Evolutionary conservation across 768 basidiomycete genomes (phyloP).

Genomic region (Termitomyces sp.): DNA sequence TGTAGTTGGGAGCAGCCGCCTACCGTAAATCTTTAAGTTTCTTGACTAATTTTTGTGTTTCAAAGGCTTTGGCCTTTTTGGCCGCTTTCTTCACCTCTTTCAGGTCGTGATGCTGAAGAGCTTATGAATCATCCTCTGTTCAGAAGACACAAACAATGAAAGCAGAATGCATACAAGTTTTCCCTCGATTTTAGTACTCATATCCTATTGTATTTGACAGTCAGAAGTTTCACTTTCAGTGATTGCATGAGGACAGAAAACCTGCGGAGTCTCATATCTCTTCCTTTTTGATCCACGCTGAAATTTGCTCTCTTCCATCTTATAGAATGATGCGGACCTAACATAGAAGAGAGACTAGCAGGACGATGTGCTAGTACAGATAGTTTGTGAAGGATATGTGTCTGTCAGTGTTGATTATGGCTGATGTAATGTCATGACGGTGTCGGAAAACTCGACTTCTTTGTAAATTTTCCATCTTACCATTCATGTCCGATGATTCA

Average conservation of each 20-base stretch:
- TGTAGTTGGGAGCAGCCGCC: conserved; percentile 2
- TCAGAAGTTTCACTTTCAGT: background rate
- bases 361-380: background rate
- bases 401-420: too few relatives aligned
- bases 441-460: background rate
- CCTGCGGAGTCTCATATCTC: conserved; percentile 31
- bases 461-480: background rate
- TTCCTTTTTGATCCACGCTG: conserved; percentile 38
- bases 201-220: conserved; percentile 28
- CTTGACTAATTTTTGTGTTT: conserved; percentile 80
- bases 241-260: conserved; percentile 9
- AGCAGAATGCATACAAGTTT: conserved; percentile 46
- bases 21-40: conserved; percentile 69
- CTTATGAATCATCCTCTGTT: background rate
- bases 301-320: conserved; percentile 5
- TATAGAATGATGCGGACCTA: background rate
- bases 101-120: conserved; percentile 63
- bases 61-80: conserved; percentile 78
- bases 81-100: conserved; percentile 70
- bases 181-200: conserved; percentile 37
- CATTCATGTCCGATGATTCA: conserved; percentile 28
- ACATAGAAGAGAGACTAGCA: background rate
- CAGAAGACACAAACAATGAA: background rate
- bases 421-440: background rate
- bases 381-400: background rate